Percentiles rank a stretch among this genome's conserved stretches.
phyloP scores from a whole-genome alignment of 2,329 filamentous ascomycete genomes.

The Trichoderma arundinaceum region DNA sequence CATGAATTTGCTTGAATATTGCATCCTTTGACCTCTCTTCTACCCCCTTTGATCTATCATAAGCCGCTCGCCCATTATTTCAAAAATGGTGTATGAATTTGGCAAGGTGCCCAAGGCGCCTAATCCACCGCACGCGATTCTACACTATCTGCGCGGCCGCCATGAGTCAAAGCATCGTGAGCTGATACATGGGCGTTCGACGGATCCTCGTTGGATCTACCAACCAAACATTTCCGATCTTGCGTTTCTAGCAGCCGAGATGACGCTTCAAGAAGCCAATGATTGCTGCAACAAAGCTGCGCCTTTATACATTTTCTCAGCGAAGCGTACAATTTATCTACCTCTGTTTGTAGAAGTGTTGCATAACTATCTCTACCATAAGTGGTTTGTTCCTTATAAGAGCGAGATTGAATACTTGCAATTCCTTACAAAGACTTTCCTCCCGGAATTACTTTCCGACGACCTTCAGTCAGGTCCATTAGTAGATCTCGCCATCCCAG shows the following conservation, averaged over 20 bases:
- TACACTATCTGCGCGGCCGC: background rate
- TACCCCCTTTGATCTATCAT: too few relatives aligned
- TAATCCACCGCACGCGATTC: background rate
- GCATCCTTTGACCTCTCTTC: too few relatives aligned
- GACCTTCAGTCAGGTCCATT: background rate
- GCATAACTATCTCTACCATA: conserved; percentile 27
- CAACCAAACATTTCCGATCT: background rate
- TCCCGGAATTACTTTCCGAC: conserved; percentile 1
- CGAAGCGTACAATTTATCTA: background rate
- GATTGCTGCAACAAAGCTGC: conserved; percentile 10
- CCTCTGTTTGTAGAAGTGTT: conserved; percentile 7
- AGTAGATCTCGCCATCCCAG: conserved; percentile 7
- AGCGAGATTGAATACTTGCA: conserved; percentile 32
- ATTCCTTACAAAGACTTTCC: conserved; percentile 29
- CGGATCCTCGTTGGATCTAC: conserved; percentile 3
- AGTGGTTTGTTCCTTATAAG: conserved; percentile 32
- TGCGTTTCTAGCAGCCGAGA: background rate
- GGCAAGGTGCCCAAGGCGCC: too few relatives aligned
- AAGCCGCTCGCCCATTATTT: too few relatives aligned
- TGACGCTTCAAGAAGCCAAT: conserved; percentile 1
- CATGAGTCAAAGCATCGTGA: background rate
- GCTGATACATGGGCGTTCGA: background rate
- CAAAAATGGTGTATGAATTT: too few relatives aligned
- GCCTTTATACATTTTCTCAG: conserved; percentile 1
- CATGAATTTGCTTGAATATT: too few relatives aligned